phyloP scores from a whole-genome alignment of 2,329 filamentous ascomycete species.

The Penicillium sp. region DNA sequence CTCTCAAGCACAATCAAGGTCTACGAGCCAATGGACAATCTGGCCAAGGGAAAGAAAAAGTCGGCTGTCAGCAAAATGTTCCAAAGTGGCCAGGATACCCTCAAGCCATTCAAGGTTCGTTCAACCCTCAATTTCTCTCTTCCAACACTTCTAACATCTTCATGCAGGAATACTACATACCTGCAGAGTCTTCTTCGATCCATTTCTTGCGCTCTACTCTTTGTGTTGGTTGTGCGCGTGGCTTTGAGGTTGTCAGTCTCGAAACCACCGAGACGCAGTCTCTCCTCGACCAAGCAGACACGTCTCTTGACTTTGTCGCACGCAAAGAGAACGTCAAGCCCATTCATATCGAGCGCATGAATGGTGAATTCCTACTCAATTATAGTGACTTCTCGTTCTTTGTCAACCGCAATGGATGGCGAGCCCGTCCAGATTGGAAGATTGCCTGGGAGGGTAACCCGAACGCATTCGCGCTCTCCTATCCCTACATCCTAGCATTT shows the following conservation, averaged over 20 bases:
- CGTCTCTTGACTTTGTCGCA: slow-evolving; percentile 94
- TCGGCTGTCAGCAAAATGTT: slow-evolving; percentile 96
- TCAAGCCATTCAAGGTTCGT: slow-evolving; percentile 83
- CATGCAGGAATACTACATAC: slow-evolving; percentile 87
- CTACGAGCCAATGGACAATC: slow-evolving; percentile 95
- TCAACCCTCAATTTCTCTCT: neutral
- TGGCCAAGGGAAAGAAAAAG: slow-evolving; percentile 92
- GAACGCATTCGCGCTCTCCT: slow-evolving; percentile 88
- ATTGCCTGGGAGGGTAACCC: slow-evolving; percentile 97
- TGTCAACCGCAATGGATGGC: slow-evolving; percentile 97
- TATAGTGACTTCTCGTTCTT: slow-evolving; percentile 99
- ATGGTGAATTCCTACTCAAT: slow-evolving; percentile 95
- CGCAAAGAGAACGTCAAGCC: slow-evolving; percentile 91
- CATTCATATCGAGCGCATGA: slow-evolving; percentile 95
- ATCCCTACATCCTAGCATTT: slow-evolving; percentile 95
- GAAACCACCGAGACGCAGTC: slow-evolving; percentile 98
- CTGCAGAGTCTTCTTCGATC: slow-evolving; percentile 95
- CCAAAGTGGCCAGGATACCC: slow-evolving; percentile 85
- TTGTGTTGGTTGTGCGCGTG: slow-evolving; percentile 91
- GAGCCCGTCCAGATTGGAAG: slow-evolving; percentile 91
- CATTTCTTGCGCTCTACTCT: slow-evolving; percentile 97
- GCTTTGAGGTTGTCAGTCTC: slow-evolving; percentile 94
- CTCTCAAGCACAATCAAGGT: slow-evolving; percentile 97
- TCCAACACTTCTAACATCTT: slow-evolving; percentile 10
- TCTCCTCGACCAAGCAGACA: slow-evolving; percentile 94